Conservation (phyloP, 2,329 filamentous ascomycete genomes). For the Fusarium metavorans region DNA sequence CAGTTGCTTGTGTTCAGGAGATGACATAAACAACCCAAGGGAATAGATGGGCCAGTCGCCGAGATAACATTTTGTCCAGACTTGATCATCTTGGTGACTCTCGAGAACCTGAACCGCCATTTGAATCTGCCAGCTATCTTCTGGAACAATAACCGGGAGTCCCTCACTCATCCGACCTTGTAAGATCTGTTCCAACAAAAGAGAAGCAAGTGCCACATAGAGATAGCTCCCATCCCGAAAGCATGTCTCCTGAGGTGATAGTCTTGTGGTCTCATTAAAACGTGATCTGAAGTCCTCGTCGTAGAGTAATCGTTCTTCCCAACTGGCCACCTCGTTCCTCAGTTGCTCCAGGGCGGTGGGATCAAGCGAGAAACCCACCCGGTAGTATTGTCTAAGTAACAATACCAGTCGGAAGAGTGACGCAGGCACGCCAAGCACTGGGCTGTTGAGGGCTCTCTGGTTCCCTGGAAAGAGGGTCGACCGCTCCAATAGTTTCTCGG, state of each 20-base stretch:
- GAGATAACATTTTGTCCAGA: not conserved
- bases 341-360: not conserved
- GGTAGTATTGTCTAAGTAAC: not conserved
- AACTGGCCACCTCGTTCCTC: not conserved
- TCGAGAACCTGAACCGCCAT: not conserved
- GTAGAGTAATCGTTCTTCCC: not conserved
- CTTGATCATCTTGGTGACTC: not conserved
- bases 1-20: not conserved
- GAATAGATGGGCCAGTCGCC: not conserved
- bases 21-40: not conserved
- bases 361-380: not conserved
- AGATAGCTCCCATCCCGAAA: not conserved
- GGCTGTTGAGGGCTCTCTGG: not conserved
- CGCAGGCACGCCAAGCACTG: not conserved
- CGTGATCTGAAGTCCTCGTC: not conserved
- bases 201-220: not conserved
- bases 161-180: not conserved
- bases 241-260: not conserved
- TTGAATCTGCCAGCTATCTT: not conserved
- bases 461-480: constrained; percentile 13
- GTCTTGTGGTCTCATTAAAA: not conserved
- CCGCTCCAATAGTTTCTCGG: constrained; percentile 24
- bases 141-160: not conserved
- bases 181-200: not conserved
- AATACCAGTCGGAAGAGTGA: not conserved